Evolutionary conservation across 192 early-diverging fungal genomes (phyloP), one percentile per base, ranked within the genome.

Genomic region (Coemansia sp.): DNA sequence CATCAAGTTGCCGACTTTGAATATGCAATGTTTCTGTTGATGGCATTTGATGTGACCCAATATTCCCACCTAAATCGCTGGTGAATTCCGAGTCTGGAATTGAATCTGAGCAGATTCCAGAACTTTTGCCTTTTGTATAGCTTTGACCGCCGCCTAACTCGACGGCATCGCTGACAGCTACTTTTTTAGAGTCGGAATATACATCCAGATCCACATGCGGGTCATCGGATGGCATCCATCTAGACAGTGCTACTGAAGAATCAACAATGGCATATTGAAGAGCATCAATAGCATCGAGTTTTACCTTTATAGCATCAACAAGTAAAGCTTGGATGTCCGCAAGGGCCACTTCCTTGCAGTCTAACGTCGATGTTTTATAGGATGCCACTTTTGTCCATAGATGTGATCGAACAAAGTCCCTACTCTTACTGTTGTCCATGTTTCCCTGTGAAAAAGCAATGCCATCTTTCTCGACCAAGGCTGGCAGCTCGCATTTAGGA

Each of bases 231-330:
- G 56, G 37, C 43, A 72, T 42, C 79, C 79, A 81, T 18, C 59
- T 72, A 32, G 63, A 69, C 56, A 66, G 69, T 0, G 79, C 79
- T 54, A 75, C 44, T 0, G 67, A 66, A 13, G 79, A 72, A 21
- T 81, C 79, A 37, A 81, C 56, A 15, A 81, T 72, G 2, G 79
- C 73, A 50, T 72, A 75, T 44, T 81, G 79, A 16, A 81, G 59
- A 56, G 49, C 44, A 21, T 81, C 70, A 13, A 81, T 62, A 0
- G 79, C 79, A 1, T 39, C 13, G 8, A 72, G 63, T 57, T 81
- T 81, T 37, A n/a, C 68, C 10, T 44, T 41, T n/a, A 81, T 70
- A 13, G 74, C 60, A 15, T 59, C 58, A 9, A 67, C 2, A 11
- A 76, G 44, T 0, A 52, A 23, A 11, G n/a, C 10, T n/a, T 63